Percentiles rank a stretch among this genome's conserved stretches.
phyloP scores from a whole-genome alignment of 2,329 filamentous ascomycete genomes.

The Pseudocercospora fuligena region DNA sequence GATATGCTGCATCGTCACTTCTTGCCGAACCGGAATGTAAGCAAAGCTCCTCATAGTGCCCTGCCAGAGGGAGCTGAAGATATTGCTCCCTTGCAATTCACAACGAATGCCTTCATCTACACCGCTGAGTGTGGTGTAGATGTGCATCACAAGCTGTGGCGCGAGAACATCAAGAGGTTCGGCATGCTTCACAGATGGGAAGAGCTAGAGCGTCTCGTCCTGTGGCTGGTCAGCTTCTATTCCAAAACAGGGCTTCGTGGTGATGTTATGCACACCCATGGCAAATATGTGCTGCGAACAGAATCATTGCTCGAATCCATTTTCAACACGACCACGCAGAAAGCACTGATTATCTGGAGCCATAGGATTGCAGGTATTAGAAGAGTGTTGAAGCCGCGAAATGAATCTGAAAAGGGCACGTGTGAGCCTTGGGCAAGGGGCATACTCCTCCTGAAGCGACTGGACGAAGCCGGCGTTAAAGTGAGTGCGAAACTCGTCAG shows the following conservation, averaged over 20 bases:
- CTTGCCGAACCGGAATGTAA: conserved; percentile 46
- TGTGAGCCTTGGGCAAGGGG: conserved; percentile 39
- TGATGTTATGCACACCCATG: neutral
- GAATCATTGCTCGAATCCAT: conserved; percentile 24
- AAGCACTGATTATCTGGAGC: conserved; percentile 42
- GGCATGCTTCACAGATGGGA: conserved; percentile 61
- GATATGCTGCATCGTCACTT: conserved; percentile 47
- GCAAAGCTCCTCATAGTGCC: conserved; percentile 42
- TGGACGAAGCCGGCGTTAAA: conserved; percentile 25
- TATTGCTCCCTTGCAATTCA: conserved; percentile 46
- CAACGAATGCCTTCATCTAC: conserved; percentile 54
- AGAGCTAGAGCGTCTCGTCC: conserved; percentile 56
- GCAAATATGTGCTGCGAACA: neutral
- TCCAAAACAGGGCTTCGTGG: neutral
- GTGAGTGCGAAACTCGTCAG: conserved; percentile 24
- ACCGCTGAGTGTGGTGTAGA: conserved; percentile 38
- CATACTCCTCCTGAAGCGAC: conserved; percentile 34
- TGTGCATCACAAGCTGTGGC: conserved; percentile 56
- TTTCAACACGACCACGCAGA: conserved; percentile 34
- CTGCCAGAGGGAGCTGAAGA: conserved; percentile 16
- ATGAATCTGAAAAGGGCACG: neutral
- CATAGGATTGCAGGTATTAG: conserved; percentile 32
- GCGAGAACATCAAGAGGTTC: conserved; percentile 62
- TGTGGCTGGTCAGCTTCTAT: conserved; percentile 53
- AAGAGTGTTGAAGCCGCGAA: conserved; percentile 18